Percentiles rank a stretch among this genome's conserved stretches.
Conservation (phyloP, 2,329 filamentous ascomycete species). For the Stagonosporopsis cucurbitacearum region DNA sequence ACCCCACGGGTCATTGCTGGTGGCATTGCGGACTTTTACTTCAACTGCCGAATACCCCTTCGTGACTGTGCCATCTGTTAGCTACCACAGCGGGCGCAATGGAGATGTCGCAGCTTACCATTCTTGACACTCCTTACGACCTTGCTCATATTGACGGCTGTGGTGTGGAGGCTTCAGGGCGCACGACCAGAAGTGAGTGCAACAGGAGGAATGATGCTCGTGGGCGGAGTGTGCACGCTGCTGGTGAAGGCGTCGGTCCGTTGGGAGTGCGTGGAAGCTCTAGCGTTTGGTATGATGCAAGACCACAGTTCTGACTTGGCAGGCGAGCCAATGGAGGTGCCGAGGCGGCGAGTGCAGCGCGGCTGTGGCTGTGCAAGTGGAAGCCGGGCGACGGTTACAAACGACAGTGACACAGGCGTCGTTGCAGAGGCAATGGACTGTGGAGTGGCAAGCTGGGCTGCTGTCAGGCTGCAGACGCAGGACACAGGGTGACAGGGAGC, state of each 20-base stretch:
- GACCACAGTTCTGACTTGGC: conserved; percentile 17
- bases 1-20: conserved; percentile 98
- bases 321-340: conserved; percentile 15
- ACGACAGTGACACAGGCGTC: conserved; percentile 12
- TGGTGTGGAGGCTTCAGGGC: conserved; percentile 3
- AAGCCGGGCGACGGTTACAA: conserved; percentile 5
- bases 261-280: conserved; percentile 17
- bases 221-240: conserved; percentile 7
- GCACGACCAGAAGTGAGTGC: conserved; percentile 10
- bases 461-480: conserved; percentile 16
- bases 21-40: conserved; percentile 83
- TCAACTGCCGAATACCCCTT: conserved; percentile 97
- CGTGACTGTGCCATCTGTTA: conserved; percentile 66
- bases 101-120: conserved; percentile 12
- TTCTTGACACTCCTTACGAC: conserved; percentile 92
- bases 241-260: conserved; percentile 11
- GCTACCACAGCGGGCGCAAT: conserved; percentile 1
- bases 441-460: conserved; percentile 17
- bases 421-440: conserved; percentile 19
- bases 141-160: conserved; percentile 81
- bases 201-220: conserved; percentile 13
- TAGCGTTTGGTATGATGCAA: conserved; percentile 24
- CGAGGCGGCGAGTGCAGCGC: conserved; percentile 10
- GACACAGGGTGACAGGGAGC: conserved; percentile 18
- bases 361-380: conserved; percentile 16